Conservation (phyloP, 257 asterid genomes). For the Solanum arcanum region DNA sequence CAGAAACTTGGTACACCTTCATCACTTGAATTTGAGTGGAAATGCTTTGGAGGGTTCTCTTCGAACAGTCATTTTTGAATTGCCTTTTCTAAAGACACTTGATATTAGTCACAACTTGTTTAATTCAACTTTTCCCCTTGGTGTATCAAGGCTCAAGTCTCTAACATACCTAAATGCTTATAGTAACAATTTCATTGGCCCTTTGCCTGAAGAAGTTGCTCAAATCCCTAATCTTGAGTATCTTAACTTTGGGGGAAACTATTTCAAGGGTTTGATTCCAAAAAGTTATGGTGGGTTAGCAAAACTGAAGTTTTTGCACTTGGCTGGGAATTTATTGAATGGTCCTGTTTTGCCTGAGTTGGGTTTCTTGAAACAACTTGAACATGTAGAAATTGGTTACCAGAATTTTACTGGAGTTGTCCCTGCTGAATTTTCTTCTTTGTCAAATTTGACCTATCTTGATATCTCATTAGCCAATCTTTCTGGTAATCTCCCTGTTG, state of each 20-base stretch:
- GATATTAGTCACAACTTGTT: conserved; percentile 64
- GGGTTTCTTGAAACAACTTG: conserved; percentile 33
- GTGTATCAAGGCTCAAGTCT: conserved; percentile 44
- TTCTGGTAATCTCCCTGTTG: conserved; percentile 56
- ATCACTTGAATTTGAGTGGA: conserved; percentile 52
- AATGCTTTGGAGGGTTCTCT: conserved; percentile 59
- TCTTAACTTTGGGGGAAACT: conserved; percentile 84
- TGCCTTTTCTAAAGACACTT: conserved; percentile 39
- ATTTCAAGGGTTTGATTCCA: conserved; percentile 66
- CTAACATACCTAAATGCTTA: conserved; percentile 45
- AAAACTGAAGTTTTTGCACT: conserved; percentile 31
- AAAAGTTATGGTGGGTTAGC: conserved; percentile 34
- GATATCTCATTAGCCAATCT: conserved; percentile 60
- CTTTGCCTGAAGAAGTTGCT: conserved; percentile 47
- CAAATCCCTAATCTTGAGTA: conserved; percentile 49
- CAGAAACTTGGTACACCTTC: conserved; percentile 35
- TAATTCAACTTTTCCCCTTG: conserved; percentile 55
- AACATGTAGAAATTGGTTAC: conserved; percentile 70
- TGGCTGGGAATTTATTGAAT: conserved; percentile 59
- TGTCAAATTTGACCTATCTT: conserved; percentile 41
- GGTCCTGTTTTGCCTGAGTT: conserved; percentile 55
- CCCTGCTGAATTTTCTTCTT: conserved; percentile 30
- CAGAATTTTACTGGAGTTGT: conserved; percentile 39
- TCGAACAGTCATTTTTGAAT: conserved; percentile 38
- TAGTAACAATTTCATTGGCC: conserved; percentile 69